These are phyloP conservation scores for Mariannaea sp. DNA, from an alignment of 2,329 filamentous ascomycete genomes.

Conservation along the genomic window DNA sequence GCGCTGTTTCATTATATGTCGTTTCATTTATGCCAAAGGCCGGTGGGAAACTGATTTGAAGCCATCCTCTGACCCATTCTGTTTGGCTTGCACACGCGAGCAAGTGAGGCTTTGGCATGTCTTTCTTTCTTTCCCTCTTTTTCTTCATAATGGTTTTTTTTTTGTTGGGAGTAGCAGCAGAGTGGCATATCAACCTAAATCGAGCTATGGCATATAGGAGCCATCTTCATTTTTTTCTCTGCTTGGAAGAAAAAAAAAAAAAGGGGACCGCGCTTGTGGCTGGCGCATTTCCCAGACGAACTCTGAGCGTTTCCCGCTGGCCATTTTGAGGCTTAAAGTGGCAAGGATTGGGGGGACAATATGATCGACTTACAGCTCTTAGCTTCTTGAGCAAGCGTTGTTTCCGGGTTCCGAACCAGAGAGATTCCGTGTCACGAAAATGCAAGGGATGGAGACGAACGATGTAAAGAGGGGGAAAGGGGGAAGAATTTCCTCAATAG, in stretches of 20 bases:
- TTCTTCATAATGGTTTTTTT: too few species aligned
- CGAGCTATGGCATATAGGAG: slow-evolving; percentile 6
- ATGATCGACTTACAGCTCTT: slow-evolving; percentile 7
- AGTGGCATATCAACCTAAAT: too few species aligned
- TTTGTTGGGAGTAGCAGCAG: too few species aligned
- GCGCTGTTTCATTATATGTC: neutral
- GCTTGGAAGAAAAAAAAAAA: neutral
- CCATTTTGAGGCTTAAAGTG: slow-evolving; percentile 1
- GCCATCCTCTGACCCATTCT: neutral
- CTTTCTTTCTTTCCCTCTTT: too few species aligned
- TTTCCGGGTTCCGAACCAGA: slow-evolving; percentile 10
- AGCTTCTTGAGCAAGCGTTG: slow-evolving; percentile 1
- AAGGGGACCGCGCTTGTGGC: slow-evolving; percentile 3
- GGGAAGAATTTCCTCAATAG: neutral
- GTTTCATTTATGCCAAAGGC: neutral
- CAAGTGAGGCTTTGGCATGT: too few species aligned
- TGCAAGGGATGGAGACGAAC: slow-evolving; percentile 1
- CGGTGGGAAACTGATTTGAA: neutral
- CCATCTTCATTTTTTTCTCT: slow-evolving; percentile 5
- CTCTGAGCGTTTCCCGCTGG: neutral
- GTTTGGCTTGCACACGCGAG: too few species aligned
- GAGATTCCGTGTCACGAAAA: slow-evolving; percentile 5
- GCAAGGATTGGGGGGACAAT: neutral
- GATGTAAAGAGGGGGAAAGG: neutral
- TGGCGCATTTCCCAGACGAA: slow-evolving; percentile 3